These are phyloP conservation scores for Akanthomyces lecanii DNA, from an alignment of 2,329 filamentous ascomycete genomes.

Conservation along the genomic window DNA sequence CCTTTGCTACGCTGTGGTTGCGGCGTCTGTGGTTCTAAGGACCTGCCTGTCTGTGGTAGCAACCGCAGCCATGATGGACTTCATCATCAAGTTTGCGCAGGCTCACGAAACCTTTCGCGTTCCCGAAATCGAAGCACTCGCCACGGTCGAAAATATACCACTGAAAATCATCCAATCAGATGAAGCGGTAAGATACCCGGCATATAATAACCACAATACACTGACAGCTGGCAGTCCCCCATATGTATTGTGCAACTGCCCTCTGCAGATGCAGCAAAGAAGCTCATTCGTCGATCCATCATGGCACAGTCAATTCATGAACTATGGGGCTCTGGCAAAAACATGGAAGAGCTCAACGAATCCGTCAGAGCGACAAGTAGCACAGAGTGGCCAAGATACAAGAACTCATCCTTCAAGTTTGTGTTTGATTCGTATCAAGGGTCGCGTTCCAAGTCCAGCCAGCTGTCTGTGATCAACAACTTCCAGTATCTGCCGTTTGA, in stretches of 20 bases:
- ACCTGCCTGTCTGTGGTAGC: background rate
- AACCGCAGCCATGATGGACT: constrained; percentile 54
- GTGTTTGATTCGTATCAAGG: constrained; percentile 77
- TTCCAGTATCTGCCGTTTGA: constrained; percentile 75
- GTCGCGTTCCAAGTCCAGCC: constrained; percentile 58
- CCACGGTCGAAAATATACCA: constrained; percentile 60
- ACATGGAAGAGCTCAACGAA: constrained; percentile 64
- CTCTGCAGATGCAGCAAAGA: constrained; percentile 59
- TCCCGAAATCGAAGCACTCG: constrained; percentile 78
- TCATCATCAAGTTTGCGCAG: constrained; percentile 85
- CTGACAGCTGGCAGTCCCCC: constrained; percentile 60
- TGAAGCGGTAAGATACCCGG: constrained; percentile 56
- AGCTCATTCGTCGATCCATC: constrained; percentile 71
- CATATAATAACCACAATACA: constrained; percentile 14
- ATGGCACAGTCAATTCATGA: constrained; percentile 81
- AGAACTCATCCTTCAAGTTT: constrained; percentile 71
- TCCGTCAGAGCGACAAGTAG: constrained; percentile 54
- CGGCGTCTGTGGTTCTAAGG: background rate
- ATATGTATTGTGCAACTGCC: constrained; percentile 74
- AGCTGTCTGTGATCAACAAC: constrained; percentile 73
- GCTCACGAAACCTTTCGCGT: constrained; percentile 85
- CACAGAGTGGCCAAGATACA: constrained; percentile 63
- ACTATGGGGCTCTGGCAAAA: constrained; percentile 73
- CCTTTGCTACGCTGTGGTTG: background rate
- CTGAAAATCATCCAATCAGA: constrained; percentile 73